Conservation (phyloP, 495 filamentous ascomycete species). For the Staphylotrichum tortipilum region DNA sequence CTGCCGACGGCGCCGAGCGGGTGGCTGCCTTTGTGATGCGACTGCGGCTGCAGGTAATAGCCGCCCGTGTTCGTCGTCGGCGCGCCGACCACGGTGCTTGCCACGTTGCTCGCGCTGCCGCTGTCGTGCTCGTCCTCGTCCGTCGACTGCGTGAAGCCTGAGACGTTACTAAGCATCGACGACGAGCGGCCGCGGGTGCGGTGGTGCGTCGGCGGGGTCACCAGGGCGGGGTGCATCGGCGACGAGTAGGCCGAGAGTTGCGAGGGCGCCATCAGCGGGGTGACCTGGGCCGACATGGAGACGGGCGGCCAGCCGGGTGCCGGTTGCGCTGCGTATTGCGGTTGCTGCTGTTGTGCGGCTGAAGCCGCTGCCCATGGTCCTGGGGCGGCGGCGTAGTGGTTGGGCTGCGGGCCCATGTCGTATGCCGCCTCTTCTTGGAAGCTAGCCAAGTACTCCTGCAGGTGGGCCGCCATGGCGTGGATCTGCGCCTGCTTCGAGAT, state of each 20-base stretch:
- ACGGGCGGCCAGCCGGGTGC: constrained; percentile 23
- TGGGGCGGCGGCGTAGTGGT: constrained; percentile 14
- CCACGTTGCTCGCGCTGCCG: background rate
- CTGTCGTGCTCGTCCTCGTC: constrained; percentile 25
- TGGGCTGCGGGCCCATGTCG: constrained; percentile 12
- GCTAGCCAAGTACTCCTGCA: constrained; percentile 33
- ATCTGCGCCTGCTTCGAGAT: constrained; percentile 35
- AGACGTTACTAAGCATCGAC: constrained; percentile 59
- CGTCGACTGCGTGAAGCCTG: constrained; percentile 55
- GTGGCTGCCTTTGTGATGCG: too few relatives aligned
- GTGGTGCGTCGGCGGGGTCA: constrained; percentile 15
- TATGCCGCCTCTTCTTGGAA: constrained; percentile 27
- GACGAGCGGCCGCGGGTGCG: constrained; percentile 50
- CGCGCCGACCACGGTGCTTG: background rate
- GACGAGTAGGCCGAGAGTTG: constrained; percentile 17
- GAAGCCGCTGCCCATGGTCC: constrained; percentile 16
- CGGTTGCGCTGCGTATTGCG: constrained; percentile 10
- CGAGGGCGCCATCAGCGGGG: constrained; percentile 15
- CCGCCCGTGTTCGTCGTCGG: background rate
- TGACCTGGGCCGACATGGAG: constrained; percentile 14
- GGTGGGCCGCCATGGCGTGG: constrained; percentile 29
- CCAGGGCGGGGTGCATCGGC: constrained; percentile 7
- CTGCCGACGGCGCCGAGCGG: background rate
- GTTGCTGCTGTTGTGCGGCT: too few relatives aligned
- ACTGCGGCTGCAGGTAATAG: background rate